phyloP scores from a whole-genome alignment of 805 yeast genomes.

The Vanderwaltozyma verrucispora region DNA sequence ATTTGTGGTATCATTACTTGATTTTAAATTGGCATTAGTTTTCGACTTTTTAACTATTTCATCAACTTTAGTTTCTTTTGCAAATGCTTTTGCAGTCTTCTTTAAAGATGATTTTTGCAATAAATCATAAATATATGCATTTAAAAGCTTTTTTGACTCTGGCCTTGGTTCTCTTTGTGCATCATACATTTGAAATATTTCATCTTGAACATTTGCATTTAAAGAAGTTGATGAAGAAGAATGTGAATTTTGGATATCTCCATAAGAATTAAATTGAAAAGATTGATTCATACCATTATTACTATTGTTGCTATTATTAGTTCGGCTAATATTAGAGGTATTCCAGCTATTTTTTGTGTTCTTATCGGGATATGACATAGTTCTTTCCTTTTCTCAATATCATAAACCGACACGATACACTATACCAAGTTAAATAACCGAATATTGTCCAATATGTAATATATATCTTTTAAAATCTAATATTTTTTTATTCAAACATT shows the following conservation, averaged over 20 bases:
- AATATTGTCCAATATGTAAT: too few relatives aligned
- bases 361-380: neutral
- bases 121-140: slow-evolving; percentile 83
- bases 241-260: neutral
- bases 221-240: neutral
- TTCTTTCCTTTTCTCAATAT: too few relatives aligned
- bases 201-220: neutral
- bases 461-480: too few relatives aligned
- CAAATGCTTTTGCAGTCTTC: slow-evolving; percentile 64
- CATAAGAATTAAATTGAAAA: neutral
- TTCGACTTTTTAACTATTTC: slow-evolving; percentile 3
- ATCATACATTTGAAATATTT: neutral
- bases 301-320: neutral
- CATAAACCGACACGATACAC: too few relatives aligned
- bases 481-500: too few relatives aligned
- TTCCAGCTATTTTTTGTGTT: neutral
- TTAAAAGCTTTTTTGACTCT: slow-evolving; percentile 38
- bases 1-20: neutral
- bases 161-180: neutral
- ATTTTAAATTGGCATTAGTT: too few relatives aligned
- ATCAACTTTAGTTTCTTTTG: slow-evolving; percentile 60
- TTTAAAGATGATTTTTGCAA: slow-evolving; percentile 61
- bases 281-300: too few relatives aligned
- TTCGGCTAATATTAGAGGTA: neutral
- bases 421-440: too few relatives aligned